These are phyloP conservation scores for Trypanosoma boissoni DNA, from an alignment of 208 protist species.

Conservation along the genomic window DNA sequence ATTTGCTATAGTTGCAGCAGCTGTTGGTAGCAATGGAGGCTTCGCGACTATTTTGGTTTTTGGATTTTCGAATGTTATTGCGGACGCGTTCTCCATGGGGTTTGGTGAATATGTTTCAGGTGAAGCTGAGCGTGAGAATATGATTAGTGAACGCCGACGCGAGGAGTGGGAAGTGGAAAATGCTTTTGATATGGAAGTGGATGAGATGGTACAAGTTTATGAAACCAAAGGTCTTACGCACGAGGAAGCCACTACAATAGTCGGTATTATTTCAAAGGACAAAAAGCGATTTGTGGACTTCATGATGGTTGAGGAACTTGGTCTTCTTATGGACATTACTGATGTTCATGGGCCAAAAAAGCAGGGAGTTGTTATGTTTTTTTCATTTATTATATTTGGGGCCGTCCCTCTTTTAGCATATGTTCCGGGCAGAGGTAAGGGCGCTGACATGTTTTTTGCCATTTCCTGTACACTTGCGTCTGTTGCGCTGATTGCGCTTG, in stretches of 20 bases:
- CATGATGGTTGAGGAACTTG: conserved; percentile 95
- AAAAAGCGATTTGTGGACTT: conserved; percentile 93
- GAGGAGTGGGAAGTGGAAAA: conserved; percentile 95
- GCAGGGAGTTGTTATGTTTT: conserved; percentile 92
- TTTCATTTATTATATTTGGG: conserved; percentile 93
- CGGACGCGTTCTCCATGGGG: conserved; percentile 95
- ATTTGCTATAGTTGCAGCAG: conserved; percentile 93
- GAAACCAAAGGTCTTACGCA: conserved; percentile 87
- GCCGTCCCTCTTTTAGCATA: conserved; percentile 88
- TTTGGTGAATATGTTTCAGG: conserved; percentile 93
- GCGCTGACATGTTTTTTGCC: conserved; percentile 71
- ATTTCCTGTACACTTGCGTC: conserved; percentile 77
- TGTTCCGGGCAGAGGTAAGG: conserved; percentile 61
- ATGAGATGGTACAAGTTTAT: conserved; percentile 96
- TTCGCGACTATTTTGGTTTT: conserved; percentile 87
- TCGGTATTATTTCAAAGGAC: conserved; percentile 93
- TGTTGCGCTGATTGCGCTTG: conserved; percentile 76
- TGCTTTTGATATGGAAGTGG: conserved; percentile 89
- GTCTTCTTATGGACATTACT: conserved; percentile 78
- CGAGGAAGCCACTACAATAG: conserved; percentile 88
- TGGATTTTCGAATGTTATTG: conserved; percentile 94
- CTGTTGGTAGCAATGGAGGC: conserved; percentile 83
- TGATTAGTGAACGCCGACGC: conserved; percentile 72
- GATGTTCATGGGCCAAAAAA: conserved; percentile 76
- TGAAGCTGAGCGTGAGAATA: conserved; percentile 91